phyloP scores from a whole-genome alignment of 2,329 filamentous ascomycete species.

The Fusarium sp. region DNA sequence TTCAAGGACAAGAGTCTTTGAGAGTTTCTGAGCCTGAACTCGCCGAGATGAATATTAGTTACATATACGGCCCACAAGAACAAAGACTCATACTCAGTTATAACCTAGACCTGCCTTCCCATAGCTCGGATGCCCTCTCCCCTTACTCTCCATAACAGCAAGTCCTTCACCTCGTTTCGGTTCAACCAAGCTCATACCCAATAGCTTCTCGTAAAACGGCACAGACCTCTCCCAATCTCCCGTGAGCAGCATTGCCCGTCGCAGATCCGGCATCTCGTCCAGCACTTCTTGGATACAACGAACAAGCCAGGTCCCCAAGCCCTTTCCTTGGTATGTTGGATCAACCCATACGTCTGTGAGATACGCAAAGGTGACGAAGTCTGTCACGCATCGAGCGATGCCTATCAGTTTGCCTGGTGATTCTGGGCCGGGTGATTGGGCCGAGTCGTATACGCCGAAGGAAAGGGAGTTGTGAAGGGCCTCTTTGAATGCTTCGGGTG shows the following conservation, averaged over 20 bases:
- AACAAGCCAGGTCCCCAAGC: constrained; percentile 72
- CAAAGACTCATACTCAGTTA: neutral
- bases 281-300: constrained; percentile 65
- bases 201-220: constrained; percentile 49
- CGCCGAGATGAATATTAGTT: neutral
- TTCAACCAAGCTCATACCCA: constrained; percentile 49
- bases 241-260: constrained; percentile 64
- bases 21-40: neutral
- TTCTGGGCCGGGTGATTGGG: too few relatives aligned
- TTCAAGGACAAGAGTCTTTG: too few relatives aligned
- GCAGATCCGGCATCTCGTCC: constrained; percentile 64
- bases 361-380: constrained; percentile 72
- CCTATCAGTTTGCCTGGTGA: constrained; percentile 41
- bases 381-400: constrained; percentile 67
- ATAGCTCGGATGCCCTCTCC: constrained; percentile 34
- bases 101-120: neutral
- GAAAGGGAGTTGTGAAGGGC: constrained; percentile 66
- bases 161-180: constrained; percentile 37
- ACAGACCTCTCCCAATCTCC: constrained; percentile 49
- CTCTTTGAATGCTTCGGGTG: constrained; percentile 56
- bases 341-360: constrained; percentile 72
- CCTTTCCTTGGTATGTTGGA: constrained; percentile 64
- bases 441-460: constrained; percentile 62
- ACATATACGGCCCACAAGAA: accelerated
- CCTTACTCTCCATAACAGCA: constrained; percentile 45